A percentile compares a stretch with the other conserved stretches of the same genome.
Evolutionary conservation across 1,284 basidiomycete species (phyloP).

Genomic region (Boletellus deceptivus): DNA sequence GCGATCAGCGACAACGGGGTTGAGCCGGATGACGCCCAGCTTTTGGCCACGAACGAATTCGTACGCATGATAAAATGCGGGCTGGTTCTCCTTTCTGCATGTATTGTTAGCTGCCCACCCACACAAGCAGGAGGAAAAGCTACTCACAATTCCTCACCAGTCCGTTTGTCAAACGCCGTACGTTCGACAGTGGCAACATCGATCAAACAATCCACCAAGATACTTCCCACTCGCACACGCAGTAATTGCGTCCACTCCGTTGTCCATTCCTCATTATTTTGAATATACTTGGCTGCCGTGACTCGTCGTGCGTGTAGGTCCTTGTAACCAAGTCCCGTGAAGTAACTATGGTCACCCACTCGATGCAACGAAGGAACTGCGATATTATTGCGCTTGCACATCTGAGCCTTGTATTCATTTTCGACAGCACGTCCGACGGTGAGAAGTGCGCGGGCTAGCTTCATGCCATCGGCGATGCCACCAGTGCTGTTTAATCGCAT

Average conservation of each 20-base stretch:
- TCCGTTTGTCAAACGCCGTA: conserved; percentile 52
- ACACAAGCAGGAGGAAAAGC: background rate
- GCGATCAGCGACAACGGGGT: conserved; percentile 76
- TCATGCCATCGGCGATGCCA: conserved; percentile 85
- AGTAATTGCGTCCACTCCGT: conserved; percentile 80
- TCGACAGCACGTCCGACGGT: conserved; percentile 85
- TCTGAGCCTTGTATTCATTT: conserved; percentile 82
- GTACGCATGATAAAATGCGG: conserved; percentile 90
- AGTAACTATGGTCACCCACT: conserved; percentile 46
- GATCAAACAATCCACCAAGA: conserved; percentile 83
- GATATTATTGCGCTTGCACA: conserved; percentile 69
- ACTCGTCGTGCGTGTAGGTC: conserved; percentile 58
- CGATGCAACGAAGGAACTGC: conserved; percentile 43
- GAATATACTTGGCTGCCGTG: conserved; percentile 62
- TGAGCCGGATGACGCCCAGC: conserved; percentile 88
- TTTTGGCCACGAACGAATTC: conserved; percentile 93
- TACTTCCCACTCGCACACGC: conserved; percentile 79
- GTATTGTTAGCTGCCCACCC: background rate
- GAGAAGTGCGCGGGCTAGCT: conserved; percentile 84
- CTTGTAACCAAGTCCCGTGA: conserved; percentile 56
- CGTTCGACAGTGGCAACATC: conserved; percentile 80
- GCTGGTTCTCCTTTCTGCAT: conserved; percentile 74
- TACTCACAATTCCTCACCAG: conserved; percentile 56
- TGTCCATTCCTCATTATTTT: conserved; percentile 68
- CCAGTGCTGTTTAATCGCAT: conserved; percentile 83